phyloP scores from a whole-genome alignment of 768 basidiomycete genomes.

The Chlorophyllum brunneum region DNA sequence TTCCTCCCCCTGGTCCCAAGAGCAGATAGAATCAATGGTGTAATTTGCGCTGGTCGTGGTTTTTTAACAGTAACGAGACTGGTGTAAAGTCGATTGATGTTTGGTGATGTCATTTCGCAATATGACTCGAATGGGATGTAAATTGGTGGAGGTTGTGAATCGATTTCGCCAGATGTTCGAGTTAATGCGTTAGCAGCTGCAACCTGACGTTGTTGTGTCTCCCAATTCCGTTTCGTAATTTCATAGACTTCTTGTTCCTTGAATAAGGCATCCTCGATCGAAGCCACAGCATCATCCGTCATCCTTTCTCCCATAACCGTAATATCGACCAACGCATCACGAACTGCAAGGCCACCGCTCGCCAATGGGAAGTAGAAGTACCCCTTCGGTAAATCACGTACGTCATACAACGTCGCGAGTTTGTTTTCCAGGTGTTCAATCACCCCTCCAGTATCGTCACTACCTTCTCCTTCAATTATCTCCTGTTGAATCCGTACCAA shows the following conservation, averaged over 20 bases:
- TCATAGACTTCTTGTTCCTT: constrained; percentile 9
- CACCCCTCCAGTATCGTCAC: constrained; percentile 6
- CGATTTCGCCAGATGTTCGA: not conserved
- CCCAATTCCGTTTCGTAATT: not conserved
- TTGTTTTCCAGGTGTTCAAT: constrained; percentile 21
- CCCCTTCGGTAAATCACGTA: constrained; percentile 33
- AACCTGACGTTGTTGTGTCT: not conserved
- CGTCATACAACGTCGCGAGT: constrained; percentile 27
- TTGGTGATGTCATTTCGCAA: not conserved
- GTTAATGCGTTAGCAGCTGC: not conserved
- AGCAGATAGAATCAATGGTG: constrained; percentile 1
- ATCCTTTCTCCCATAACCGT: constrained; percentile 22
- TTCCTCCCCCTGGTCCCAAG: constrained; percentile 5
- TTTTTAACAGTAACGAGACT: not conserved
- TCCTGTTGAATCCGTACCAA: constrained; percentile 30
- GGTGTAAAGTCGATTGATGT: not conserved
- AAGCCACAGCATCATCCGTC: constrained; percentile 14
- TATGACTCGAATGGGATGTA: not conserved
- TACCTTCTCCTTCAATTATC: constrained; percentile 13
- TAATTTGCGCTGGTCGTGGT: not conserved
- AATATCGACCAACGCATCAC: constrained; percentile 34
- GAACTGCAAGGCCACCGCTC: constrained; percentile 33
- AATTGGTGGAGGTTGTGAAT: not conserved
- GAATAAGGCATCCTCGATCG: constrained; percentile 2
- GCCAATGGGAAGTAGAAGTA: constrained; percentile 37